Base-by-base conservation (phyloP, 495 filamentous ascomycete genomes). In the Saxispiralis lemnorum region DNA sequence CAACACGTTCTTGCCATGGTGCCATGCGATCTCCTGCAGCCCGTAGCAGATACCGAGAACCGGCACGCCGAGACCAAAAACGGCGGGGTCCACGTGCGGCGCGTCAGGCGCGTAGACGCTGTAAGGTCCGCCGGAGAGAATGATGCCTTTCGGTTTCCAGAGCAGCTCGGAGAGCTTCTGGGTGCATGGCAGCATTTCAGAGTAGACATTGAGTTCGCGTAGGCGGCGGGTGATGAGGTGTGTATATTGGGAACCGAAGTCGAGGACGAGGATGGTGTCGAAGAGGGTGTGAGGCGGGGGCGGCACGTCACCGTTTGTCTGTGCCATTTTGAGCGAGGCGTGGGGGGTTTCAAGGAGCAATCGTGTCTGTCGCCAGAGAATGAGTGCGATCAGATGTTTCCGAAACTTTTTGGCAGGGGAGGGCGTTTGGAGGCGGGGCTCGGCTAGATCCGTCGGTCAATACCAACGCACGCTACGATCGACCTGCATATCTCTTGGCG, bases 181-280 rank as follows among this genome's bases (percentile, higher is more conserved):
- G 43, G 84, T 95, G 66, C 88, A 95, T 21, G 86, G 87, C 36
- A 93, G 73, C 77, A 95, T 81, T 66, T 96, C 88, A 33, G 73
- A 74, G 68, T 81, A 94, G 59, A 96, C 71, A 67, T 82, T 79
- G 63, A 93, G 69, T 35, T 78, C 75, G 51, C 84, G 69, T 12
- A 92, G 69, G 37, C 82, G 75, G 28, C 84, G 69, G 2, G 73
- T 76, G 55, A 89, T 88, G 13, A 89, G 68, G 53, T 86, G 83
- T 3, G 71, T 73, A 41, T 74, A 81, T 59, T 79, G 76, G 2
- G 66, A 74, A 34, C 76, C 76, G 51, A 79, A 79, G 58, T 81
- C 76, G 44, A 81, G 64, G 42, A 73, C 66, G 44, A 81, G 62
- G 50, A 79, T 71, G 37, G 76, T 81, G 57, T 79, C 73, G 59